Conservation (phyloP, 208 protist species). For the Leishmania gerbilli region DNA sequence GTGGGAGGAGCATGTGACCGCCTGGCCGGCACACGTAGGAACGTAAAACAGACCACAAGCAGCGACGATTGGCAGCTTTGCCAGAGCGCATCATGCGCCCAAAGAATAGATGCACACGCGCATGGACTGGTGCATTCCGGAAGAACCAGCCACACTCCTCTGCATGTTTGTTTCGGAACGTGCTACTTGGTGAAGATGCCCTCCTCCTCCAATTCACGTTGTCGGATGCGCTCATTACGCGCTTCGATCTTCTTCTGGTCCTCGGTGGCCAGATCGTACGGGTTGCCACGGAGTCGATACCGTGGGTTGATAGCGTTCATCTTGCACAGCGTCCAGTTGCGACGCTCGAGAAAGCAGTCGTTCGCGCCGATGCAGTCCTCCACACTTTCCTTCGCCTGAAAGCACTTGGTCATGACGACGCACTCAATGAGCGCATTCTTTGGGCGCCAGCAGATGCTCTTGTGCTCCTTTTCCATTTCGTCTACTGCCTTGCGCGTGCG, state of each 20-base stretch:
- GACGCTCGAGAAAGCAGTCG: conserved; percentile 83
- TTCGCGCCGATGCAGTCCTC: conserved; percentile 81
- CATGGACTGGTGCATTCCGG: neutral
- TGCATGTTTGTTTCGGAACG: neutral
- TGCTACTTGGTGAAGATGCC: conserved; percentile 62
- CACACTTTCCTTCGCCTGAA: conserved; percentile 77
- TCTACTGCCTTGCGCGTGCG: neutral
- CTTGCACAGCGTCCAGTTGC: conserved; percentile 91
- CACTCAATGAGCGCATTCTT: conserved; percentile 90
- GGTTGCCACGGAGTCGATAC: conserved; percentile 85
- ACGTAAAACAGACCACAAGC: neutral
- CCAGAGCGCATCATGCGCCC: neutral
- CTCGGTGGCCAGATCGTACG: conserved; percentile 86
- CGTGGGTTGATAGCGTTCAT: conserved; percentile 88
- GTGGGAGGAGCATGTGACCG: neutral
- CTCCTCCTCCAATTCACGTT: conserved; percentile 84
- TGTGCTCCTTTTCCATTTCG: conserved; percentile 77
- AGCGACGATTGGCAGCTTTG: neutral
- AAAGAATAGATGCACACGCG: neutral
- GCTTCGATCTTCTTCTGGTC: conserved; percentile 90
- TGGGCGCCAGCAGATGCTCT: conserved; percentile 86
- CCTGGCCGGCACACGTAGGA: neutral
- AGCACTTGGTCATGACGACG: conserved; percentile 85
- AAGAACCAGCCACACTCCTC: neutral
- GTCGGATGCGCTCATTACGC: conserved; percentile 76